Conservation (phyloP, 2,329 filamentous ascomycete genomes). For the Pleochaeta shiraiana region DNA sequence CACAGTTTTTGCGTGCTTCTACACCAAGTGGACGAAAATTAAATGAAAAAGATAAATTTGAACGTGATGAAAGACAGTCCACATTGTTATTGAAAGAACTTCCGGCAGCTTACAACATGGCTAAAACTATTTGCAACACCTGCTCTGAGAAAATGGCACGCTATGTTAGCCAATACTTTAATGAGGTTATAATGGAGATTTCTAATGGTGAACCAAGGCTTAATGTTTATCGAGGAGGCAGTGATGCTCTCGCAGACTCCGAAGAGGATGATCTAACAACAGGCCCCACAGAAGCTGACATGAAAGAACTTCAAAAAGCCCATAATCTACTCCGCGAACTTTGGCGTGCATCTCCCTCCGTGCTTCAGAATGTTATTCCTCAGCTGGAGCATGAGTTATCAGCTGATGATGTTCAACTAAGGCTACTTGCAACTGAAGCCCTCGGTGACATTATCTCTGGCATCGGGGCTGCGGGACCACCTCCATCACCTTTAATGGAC, state of each 20-base stretch:
- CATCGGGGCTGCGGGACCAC: constrained; percentile 76
- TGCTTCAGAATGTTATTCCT: constrained; percentile 81
- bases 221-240: constrained; percentile 28
- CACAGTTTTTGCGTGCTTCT: constrained; percentile 81
- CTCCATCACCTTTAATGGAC: constrained; percentile 48
- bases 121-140: constrained; percentile 75
- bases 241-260: constrained; percentile 35
- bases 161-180: constrained; percentile 91
- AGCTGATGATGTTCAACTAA: constrained; percentile 71
- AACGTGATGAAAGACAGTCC: constrained; percentile 53
- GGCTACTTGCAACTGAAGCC: constrained; percentile 76
- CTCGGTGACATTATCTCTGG: constrained; percentile 88
- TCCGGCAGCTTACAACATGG: constrained; percentile 88
- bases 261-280: constrained; percentile 36
- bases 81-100: constrained; percentile 73
- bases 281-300: constrained; percentile 59
- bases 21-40: constrained; percentile 27
- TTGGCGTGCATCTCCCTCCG: constrained; percentile 75
- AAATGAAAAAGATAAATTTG: constrained; percentile 28
- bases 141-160: constrained; percentile 89
- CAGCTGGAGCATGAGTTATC: constrained; percentile 83
- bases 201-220: constrained; percentile 27
- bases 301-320: constrained; percentile 74
- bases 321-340: constrained; percentile 78
- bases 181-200: constrained; percentile 83